Evolutionary conservation across 441 rosid species (phyloP).

Genomic region (Biscutella auriculata): DNA sequence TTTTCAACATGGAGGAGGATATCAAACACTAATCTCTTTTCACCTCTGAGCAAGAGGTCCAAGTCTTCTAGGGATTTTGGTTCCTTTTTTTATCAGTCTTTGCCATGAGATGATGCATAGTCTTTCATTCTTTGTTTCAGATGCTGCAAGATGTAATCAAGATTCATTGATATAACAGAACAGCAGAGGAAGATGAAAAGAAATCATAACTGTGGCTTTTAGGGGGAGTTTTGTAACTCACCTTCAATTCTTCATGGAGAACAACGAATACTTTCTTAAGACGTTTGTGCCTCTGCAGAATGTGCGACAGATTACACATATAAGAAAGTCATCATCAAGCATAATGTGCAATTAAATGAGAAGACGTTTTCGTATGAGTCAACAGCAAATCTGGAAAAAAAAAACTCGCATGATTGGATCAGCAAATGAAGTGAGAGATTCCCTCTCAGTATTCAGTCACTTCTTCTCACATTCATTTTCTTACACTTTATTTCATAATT

Average conservation of each 20-base stretch:
- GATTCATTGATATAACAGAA: neutral
- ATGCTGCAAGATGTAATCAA: constrained; percentile 40
- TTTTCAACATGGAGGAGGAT: neutral
- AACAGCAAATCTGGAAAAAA: neutral
- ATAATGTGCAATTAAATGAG: neutral
- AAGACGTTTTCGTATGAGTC: neutral
- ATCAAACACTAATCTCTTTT: neutral
- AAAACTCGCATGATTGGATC: too few relatives aligned
- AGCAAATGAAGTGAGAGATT: too few relatives aligned
- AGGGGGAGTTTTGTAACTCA: constrained; percentile 14
- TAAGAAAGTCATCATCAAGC: constrained; percentile 3
- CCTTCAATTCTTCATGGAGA: constrained; percentile 83
- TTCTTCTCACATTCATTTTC: neutral
- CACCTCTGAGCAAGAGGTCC: constrained; percentile 6
- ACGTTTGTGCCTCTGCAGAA: constrained; percentile 72
- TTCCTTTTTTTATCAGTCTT: constrained; percentile 26
- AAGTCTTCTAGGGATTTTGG: constrained; percentile 13
- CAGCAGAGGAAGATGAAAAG: neutral
- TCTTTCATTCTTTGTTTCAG: constrained; percentile 76
- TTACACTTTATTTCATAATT: too few relatives aligned
- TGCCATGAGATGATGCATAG: constrained; percentile 33
- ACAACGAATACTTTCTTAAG: constrained; percentile 70
- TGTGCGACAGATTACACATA: constrained; percentile 1
- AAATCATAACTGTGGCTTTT: neutral
- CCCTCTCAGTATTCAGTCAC: neutral